These are phyloP conservation scores for Pseudogymnoascus sp. DNA, from an alignment of 2,329 filamentous ascomycete genomes.

Conservation along the genomic window DNA sequence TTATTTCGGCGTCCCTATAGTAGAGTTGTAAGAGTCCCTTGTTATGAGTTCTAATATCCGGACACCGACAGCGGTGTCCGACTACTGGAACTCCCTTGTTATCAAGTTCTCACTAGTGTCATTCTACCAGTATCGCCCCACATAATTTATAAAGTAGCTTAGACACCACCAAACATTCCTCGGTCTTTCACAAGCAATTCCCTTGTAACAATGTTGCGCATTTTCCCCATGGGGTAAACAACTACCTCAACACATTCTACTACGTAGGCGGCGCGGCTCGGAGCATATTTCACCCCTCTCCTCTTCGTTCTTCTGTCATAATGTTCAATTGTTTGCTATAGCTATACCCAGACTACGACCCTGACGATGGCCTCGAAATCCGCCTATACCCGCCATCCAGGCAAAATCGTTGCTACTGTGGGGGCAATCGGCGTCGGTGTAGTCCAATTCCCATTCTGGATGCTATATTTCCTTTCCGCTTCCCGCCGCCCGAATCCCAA, in stretches of 20 bases:
- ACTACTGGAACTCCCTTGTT: neutral
- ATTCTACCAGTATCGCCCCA: neutral
- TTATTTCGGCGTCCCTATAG: neutral
- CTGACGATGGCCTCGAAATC: neutral
- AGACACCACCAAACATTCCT: neutral
- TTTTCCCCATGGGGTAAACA: neutral
- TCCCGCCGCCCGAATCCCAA: neutral
- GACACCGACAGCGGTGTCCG: too few relatives aligned
- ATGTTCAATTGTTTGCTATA: neutral
- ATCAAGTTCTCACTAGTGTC: neutral
- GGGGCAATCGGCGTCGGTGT: neutral
- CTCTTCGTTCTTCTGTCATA: neutral
- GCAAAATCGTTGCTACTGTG: neutral
- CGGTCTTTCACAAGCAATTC: conserved; percentile 7
- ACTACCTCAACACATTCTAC: neutral
- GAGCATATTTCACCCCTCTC: neutral
- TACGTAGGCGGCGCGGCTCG: neutral
- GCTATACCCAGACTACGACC: neutral
- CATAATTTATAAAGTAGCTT: neutral
- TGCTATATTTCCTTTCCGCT: neutral
- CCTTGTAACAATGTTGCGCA: neutral
- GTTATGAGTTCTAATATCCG: neutral
- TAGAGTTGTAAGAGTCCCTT: neutral
- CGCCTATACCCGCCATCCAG: neutral
- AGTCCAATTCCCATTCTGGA: neutral